Evolutionary conservation across 78 protist genomes (phyloP), one percentile per base, ranked within the genome.

Genomic region (Parvularia atlantis): DNA sequence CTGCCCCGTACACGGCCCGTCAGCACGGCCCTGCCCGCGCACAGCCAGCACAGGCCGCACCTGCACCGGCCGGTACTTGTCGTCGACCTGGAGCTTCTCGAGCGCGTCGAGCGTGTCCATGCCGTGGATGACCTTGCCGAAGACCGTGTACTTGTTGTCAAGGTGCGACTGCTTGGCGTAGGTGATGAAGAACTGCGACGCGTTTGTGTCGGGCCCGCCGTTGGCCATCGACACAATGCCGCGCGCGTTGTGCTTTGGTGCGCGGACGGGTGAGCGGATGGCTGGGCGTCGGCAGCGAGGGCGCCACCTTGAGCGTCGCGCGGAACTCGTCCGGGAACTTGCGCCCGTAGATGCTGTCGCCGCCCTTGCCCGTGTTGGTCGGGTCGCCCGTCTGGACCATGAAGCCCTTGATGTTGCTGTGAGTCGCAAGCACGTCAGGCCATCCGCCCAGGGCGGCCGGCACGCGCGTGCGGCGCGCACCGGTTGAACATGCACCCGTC

Each of bases 311-410:
- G 52, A 87, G 66, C 33, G 71, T 64, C 5, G 82, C 77, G 30
- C 28, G 44, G 28, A 91, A 65, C 70, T 91, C 93, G 70, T 86
- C 91, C n/a, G 76, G 72, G 52, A 91, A 84, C 24, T 62, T 60
- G 31, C 75, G 73, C 17, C 91, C 91, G 84, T 86, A 91, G 36
- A 89, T 84, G 44, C 84, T 64, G 46, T 66, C 71, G 2, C 95
- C 97, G 16, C 96, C 93, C 57, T 81, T 81, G 22, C 93, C 93
- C 3, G 96, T 87, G 30, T 71, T 19, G 1, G 91, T 80, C 22
- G 97, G 97, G 58, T 89, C 95, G 22, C 97, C 95, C 13, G 91
- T 89, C 60, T 90, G 97, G 13, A 90, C 58, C 73, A 90, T 81
- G 53, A 92, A 92, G 10, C 83, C 90, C 39, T 76, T 76, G 48